A percentile compares a stretch with the other conserved stretches of the same genome.
Evolutionary conservation across 1,139 yeast genomes (phyloP).

Genomic region (Yamadazyma songkhlaensis): DNA sequence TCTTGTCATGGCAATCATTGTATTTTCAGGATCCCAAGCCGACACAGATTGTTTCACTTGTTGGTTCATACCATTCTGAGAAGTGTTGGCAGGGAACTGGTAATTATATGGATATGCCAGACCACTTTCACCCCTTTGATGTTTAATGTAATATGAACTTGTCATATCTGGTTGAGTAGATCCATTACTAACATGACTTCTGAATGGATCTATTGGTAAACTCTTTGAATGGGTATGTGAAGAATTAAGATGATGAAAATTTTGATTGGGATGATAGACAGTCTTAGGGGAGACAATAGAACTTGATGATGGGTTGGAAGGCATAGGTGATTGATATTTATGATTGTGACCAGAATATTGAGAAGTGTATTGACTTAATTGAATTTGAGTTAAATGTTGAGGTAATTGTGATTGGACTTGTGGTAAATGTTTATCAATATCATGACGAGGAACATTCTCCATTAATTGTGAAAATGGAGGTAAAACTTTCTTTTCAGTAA

Average conservation of each 20-base stretch:
- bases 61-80: background rate
- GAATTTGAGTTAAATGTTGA: background rate
- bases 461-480: conserved; percentile 13
- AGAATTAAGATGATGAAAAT: background rate
- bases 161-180: too few relatives aligned
- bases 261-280: background rate
- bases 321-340: background rate
- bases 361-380: background rate
- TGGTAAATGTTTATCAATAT: background rate
- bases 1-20: conserved; percentile 1
- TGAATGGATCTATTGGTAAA: conserved; percentile 1
- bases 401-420: background rate
- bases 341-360: background rate
- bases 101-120: too few relatives aligned
- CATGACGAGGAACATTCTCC: conserved; percentile 5
- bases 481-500: conserved; percentile 4
- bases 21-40: conserved; percentile 5
- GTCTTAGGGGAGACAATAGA: background rate
- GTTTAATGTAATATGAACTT: too few relatives aligned
- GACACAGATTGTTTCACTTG: background rate
- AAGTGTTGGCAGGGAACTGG: conserved; percentile 1
- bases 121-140: too few relatives aligned
- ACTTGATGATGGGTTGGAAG: background rate
- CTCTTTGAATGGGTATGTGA: conserved; percentile 5
- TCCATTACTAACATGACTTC: too few relatives aligned